Conservation (phyloP, 495 filamentous ascomycete species). For the Neurospora sublineolata region DNA sequence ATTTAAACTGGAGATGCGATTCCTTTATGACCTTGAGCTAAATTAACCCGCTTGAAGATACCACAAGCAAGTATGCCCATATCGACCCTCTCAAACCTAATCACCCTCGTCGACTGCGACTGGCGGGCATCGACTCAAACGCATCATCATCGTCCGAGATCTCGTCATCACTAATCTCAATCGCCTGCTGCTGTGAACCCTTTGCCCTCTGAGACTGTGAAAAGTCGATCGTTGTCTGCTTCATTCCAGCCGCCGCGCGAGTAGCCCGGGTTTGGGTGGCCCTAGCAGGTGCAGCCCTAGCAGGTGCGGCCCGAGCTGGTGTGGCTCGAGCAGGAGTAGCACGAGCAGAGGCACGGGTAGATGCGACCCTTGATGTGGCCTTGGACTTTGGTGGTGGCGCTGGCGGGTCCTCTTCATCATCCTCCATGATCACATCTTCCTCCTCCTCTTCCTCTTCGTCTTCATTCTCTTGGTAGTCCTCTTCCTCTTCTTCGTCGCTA, state of each 20-base stretch:
- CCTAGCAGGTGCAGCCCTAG: slow-evolving; percentile 17
- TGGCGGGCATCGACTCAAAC: slow-evolving; percentile 49
- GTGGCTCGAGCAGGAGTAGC: slow-evolving; percentile 12
- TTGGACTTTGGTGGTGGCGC: slow-evolving; percentile 13
- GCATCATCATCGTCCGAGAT: slow-evolving; percentile 70
- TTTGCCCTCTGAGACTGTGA: slow-evolving; percentile 44
- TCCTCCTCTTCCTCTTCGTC: slow-evolving; percentile 48
- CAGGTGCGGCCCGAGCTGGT: slow-evolving; percentile 4
- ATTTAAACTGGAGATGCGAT: neutral
- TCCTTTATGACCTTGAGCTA: neutral
- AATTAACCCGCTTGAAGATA: neutral
- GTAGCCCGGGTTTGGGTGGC: slow-evolving; percentile 30
- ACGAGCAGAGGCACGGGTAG: neutral
- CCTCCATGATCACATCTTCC: slow-evolving; percentile 53
- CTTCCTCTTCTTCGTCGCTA: slow-evolving; percentile 51
- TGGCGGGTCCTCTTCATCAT: slow-evolving; percentile 46
- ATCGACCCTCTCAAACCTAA: neutral
- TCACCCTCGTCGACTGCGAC: slow-evolving; percentile 16
- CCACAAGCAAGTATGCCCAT: neutral
- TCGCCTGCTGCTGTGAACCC: slow-evolving; percentile 31
- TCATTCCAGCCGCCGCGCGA: slow-evolving; percentile 20
- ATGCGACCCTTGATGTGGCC: neutral
- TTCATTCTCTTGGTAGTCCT: slow-evolving; percentile 53
- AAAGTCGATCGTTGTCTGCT: slow-evolving; percentile 69
- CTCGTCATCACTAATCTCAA: slow-evolving; percentile 62